These are phyloP conservation scores for Vitis rupestris DNA, from an alignment of 164 flowering plant species.

Conservation along the genomic window DNA sequence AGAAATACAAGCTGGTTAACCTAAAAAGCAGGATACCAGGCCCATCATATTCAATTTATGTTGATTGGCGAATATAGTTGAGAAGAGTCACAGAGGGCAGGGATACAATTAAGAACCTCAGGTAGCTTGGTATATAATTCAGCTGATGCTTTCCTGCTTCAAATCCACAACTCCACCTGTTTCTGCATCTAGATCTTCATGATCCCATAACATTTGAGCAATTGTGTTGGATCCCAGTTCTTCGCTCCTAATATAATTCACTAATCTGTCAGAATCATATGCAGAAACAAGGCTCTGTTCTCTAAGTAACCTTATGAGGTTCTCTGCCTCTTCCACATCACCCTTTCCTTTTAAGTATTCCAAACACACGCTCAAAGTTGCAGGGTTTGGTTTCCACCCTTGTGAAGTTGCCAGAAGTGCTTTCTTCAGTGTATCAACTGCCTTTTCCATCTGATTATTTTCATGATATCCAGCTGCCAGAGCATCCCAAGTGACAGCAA, in stretches of 20 bases:
- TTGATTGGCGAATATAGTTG: too few relatives aligned
- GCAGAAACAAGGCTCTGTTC: not conserved
- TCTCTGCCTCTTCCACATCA: slow-evolving; percentile 22
- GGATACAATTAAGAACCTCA: too few relatives aligned
- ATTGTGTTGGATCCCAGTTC: not conserved
- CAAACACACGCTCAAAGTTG: slow-evolving; percentile 20
- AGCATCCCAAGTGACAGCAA: slow-evolving; percentile 24
- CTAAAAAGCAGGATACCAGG: too few relatives aligned
- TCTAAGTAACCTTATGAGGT: slow-evolving; percentile 8
- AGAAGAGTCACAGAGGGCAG: too few relatives aligned
- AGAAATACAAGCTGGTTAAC: too few relatives aligned
- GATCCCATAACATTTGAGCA: slow-evolving; percentile 3
- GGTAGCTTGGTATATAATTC: not conserved
- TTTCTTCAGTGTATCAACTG: slow-evolving; percentile 30
- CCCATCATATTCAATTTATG: too few relatives aligned
- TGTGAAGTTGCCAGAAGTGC: slow-evolving; percentile 9
- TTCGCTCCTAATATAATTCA: not conserved
- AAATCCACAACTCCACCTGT: not conserved
- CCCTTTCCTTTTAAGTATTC: slow-evolving; percentile 26
- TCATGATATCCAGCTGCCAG: slow-evolving; percentile 27
- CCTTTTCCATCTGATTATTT: slow-evolving; percentile 26
- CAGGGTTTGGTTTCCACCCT: slow-evolving; percentile 14
- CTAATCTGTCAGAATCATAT: not conserved
- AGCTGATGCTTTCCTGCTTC: not conserved
- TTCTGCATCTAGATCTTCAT: slow-evolving; percentile 1